These are phyloP conservation scores for Mycena polygramma DNA, from an alignment of 768 basidiomycete genomes.

Conservation along the genomic window DNA sequence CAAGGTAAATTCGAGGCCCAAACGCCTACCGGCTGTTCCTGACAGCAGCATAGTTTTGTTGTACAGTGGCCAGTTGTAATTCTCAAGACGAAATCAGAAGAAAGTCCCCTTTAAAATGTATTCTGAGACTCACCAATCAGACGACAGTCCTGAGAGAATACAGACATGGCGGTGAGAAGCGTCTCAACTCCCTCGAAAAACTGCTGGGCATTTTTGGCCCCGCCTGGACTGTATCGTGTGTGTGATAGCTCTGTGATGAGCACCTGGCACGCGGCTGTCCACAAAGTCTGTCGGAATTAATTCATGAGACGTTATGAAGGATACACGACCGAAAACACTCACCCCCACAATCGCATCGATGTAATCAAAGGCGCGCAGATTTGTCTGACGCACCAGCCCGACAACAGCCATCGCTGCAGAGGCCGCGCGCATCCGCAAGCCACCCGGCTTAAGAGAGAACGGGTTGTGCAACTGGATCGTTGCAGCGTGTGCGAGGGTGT, in stretches of 20 bases:
- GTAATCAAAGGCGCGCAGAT: conserved; percentile 29
- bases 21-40: neutral
- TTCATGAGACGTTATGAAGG: neutral
- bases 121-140: conserved; percentile 18
- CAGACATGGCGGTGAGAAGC: conserved; percentile 25
- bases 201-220: neutral
- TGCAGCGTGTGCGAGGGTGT: conserved; percentile 32
- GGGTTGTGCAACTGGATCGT: conserved; percentile 35
- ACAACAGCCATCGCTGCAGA: conserved; percentile 30
- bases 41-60: conserved; percentile 21
- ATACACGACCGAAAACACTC: neutral
- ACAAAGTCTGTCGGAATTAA: conserved; percentile 18
- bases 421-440: conserved; percentile 16
- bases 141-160: conserved; percentile 24
- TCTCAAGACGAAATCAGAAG: conserved; percentile 6
- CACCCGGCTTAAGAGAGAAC: conserved; percentile 15
- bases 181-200: conserved; percentile 15
- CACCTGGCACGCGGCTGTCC: conserved; percentile 31
- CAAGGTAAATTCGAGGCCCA: neutral
- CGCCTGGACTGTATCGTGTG: neutral
- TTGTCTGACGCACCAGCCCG: conserved; percentile 13
- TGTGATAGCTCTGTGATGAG: conserved; percentile 25
- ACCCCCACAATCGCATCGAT: conserved; percentile 39
- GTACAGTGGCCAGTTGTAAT: conserved; percentile 24
- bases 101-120: neutral